Conservation (phyloP, 306 rosid genomes). For the Arachis hypogaea region DNA sequence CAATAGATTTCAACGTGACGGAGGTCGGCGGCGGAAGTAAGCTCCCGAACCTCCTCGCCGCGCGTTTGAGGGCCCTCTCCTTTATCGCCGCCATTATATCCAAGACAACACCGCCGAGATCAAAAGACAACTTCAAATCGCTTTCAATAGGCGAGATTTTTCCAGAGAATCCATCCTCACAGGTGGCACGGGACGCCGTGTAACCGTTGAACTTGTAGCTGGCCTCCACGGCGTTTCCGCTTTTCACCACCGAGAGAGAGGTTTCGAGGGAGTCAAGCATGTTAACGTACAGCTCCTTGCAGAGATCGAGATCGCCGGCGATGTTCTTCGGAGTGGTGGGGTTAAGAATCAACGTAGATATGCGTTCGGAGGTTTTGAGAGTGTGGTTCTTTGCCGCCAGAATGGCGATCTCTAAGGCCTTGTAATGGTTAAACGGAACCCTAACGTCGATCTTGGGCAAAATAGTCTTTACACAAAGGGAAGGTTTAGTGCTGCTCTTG, state of each 20-base stretch:
- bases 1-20: background rate
- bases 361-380: fast-evolving
- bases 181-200: background rate
- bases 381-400: background rate
- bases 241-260: fast-evolving
- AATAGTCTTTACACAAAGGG: background rate
- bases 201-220: background rate
- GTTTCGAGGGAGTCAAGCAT: background rate
- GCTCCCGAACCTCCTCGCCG: background rate
- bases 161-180: background rate
- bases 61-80: background rate
- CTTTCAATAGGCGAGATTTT: background rate
- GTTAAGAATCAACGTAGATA: background rate
- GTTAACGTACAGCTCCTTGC: background rate
- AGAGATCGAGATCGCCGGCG: fast-evolving
- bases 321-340: fast-evolving
- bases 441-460: background rate
- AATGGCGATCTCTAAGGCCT: background rate
- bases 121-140: background rate
- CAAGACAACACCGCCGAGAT: background rate
- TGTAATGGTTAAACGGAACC: background rate
- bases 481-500: background rate
- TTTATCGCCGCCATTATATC: background rate
- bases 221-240: background rate
- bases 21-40: background rate